Evolutionary conservation across 1,284 basidiomycete species (phyloP).

Genomic region (Boletellus deceptivus): DNA sequence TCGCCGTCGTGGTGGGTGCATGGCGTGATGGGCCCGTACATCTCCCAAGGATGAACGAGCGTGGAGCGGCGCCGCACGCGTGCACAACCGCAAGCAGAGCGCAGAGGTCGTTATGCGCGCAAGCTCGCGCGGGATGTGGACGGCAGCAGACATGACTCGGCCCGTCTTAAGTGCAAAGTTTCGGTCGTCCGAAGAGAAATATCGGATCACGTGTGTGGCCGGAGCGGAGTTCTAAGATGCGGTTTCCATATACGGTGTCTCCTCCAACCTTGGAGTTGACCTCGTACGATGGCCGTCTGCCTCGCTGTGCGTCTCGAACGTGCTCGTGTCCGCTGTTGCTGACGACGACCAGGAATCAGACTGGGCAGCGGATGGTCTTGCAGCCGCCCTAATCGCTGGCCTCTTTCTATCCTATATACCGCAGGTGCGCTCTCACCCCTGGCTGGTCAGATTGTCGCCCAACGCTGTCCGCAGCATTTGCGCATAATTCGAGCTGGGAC

Average conservation of each 20-base stretch:
- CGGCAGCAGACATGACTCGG: conserved; percentile 5
- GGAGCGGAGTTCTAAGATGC: neutral
- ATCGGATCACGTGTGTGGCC: conserved; percentile 1
- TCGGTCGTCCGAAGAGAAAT: too few relatives aligned
- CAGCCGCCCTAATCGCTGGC: conserved; percentile 73
- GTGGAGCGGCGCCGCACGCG: neutral
- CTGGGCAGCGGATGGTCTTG: conserved; percentile 71
- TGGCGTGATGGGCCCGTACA: conserved; percentile 2
- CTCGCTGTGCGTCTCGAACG: conserved; percentile 14
- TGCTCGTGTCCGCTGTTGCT: neutral
- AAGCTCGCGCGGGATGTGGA: conserved; percentile 11
- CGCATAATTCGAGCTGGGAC: conserved; percentile 75
- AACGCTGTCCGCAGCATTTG: conserved; percentile 49
- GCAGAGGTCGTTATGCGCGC: conserved; percentile 14
- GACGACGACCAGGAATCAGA: conserved; percentile 61
- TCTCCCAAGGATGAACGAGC: neutral
- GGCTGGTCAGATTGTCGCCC: neutral
- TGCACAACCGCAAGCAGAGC: neutral
- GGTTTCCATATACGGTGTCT: neutral
- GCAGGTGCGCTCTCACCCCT: conserved; percentile 52
- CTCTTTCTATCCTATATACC: conserved; percentile 87
- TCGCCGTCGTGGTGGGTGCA: conserved; percentile 7
- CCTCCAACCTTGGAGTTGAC: neutral
- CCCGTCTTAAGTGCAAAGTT: neutral
- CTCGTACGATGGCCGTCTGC: conserved; percentile 14